These are phyloP conservation scores for Poa annua DNA, from an alignment of 176 grass and related monocot species.

Conservation along the genomic window DNA sequence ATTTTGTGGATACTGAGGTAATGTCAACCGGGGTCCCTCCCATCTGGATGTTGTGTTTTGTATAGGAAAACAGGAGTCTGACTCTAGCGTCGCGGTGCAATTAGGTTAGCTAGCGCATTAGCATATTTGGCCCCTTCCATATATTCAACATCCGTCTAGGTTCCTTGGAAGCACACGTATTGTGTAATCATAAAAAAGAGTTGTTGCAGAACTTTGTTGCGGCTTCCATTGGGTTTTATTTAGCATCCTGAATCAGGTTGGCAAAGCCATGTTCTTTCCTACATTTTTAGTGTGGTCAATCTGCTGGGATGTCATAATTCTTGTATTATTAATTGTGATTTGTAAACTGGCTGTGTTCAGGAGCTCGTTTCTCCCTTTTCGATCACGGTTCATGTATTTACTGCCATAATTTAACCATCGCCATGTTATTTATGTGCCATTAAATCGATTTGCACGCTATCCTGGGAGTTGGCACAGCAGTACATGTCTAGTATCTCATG, in stretches of 20 bases:
- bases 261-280: conserved; percentile 39
- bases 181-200: conserved; percentile 32
- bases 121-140: conserved; percentile 16
- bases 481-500: neutral
- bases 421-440: neutral
- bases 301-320: conserved; percentile 31
- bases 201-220: neutral
- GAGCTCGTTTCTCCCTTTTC: conserved; percentile 28
- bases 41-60: conserved; percentile 40
- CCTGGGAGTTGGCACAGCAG: neutral
- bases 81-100: conserved; percentile 37
- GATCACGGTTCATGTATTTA: neutral
- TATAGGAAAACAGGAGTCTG: conserved; percentile 51
- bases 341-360: conserved; percentile 51
- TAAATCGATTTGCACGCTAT: neutral
- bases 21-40: conserved; percentile 40
- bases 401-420: neutral
- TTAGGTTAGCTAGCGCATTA: conserved; percentile 43
- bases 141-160: conserved; percentile 34
- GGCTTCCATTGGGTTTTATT: conserved; percentile 14
- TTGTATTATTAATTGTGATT: conserved; percentile 51
- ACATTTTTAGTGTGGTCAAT: conserved; percentile 25
- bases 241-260: conserved; percentile 17
- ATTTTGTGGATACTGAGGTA: conserved; percentile 44
- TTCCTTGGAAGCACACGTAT: neutral